phyloP scores from a whole-genome alignment of 2,329 filamentous ascomycete species.

The Coniochaeta prunicola region DNA sequence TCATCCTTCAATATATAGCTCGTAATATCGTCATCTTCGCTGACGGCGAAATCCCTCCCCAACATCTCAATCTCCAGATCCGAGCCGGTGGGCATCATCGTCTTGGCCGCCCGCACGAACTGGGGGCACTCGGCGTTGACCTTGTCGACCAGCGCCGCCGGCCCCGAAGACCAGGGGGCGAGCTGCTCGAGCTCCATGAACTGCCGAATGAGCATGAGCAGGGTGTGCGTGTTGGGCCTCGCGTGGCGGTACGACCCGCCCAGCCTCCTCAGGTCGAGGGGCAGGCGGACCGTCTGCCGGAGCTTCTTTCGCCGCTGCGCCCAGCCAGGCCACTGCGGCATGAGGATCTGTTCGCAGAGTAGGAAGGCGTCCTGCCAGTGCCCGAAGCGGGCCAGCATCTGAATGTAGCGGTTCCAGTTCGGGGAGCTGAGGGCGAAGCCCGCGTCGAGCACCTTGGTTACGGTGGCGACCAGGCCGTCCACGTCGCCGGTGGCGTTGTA shows the following conservation, averaged over 20 bases:
- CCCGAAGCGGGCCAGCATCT: conserved; percentile 54
- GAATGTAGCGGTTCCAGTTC: conserved; percentile 77
- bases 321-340: conserved; percentile 76
- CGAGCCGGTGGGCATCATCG: not conserved
- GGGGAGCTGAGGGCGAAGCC: conserved; percentile 70
- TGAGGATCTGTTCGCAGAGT: conserved; percentile 69
- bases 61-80: not conserved
- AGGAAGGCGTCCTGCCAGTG: conserved; percentile 61
- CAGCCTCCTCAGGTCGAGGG: conserved; percentile 30
- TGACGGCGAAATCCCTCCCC: not conserved
- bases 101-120: conserved; percentile 18
- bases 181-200: conserved; percentile 42
- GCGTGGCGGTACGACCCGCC: conserved; percentile 28
- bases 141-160: conserved; percentile 29
- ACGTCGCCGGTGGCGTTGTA: conserved; percentile 32
- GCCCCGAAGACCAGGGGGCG: conserved; percentile 39
- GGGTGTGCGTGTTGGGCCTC: conserved; percentile 34
- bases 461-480: conserved; percentile 37
- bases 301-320: conserved; percentile 19
- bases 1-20: not conserved
- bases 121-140: conserved; percentile 32
- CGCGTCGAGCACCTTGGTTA: conserved; percentile 48
- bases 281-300: conserved; percentile 17
- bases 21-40: not conserved
- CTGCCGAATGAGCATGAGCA: conserved; percentile 40